phyloP scores from a whole-genome alignment of 2,329 filamentous ascomycete species.

The Ceratocystis lukuohia region DNA sequence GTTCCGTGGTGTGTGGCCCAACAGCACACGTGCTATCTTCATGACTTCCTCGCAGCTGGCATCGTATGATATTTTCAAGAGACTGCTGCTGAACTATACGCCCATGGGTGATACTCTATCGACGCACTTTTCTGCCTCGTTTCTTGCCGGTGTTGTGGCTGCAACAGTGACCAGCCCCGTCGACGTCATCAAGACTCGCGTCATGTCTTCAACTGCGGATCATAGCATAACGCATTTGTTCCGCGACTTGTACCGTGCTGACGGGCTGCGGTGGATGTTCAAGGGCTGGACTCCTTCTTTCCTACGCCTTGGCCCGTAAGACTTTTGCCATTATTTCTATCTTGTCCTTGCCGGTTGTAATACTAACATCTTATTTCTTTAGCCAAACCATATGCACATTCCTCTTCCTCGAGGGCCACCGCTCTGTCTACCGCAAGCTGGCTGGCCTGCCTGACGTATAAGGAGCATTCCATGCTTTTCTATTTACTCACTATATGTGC shows the following conservation, averaged over 20 bases:
- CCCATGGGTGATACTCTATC: slow-evolving; percentile 55
- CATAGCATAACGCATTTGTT: slow-evolving; percentile 46
- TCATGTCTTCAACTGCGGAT: slow-evolving; percentile 55
- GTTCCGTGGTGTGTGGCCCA: slow-evolving; percentile 77
- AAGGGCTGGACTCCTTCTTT: slow-evolving; percentile 78
- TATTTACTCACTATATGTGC: slow-evolving; percentile 21
- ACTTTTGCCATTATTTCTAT: slow-evolving; percentile 21
- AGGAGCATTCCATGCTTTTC: slow-evolving; percentile 15
- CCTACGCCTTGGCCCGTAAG: slow-evolving; percentile 49
- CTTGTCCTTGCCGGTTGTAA: not conserved
- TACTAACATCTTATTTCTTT: not conserved
- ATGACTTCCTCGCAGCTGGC: slow-evolving; percentile 81
- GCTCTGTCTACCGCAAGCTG: slow-evolving; percentile 55
- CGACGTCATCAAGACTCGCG: slow-evolving; percentile 77
- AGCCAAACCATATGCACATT: slow-evolving; percentile 79
- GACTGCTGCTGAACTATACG: slow-evolving; percentile 50
- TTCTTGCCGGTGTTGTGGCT: slow-evolving; percentile 68
- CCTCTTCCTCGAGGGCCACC: slow-evolving; percentile 74
- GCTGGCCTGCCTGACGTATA: slow-evolving; percentile 30
- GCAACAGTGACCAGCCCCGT: slow-evolving; percentile 76
- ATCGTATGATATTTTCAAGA: slow-evolving; percentile 74
- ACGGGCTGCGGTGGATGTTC: slow-evolving; percentile 74
- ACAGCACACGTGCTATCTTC: slow-evolving; percentile 65
- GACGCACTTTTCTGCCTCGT: slow-evolving; percentile 65
- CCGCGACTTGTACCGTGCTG: slow-evolving; percentile 51